Conservation (phyloP, 2,329 filamentous ascomycete species). For the Ophiostoma australiae region DNA sequence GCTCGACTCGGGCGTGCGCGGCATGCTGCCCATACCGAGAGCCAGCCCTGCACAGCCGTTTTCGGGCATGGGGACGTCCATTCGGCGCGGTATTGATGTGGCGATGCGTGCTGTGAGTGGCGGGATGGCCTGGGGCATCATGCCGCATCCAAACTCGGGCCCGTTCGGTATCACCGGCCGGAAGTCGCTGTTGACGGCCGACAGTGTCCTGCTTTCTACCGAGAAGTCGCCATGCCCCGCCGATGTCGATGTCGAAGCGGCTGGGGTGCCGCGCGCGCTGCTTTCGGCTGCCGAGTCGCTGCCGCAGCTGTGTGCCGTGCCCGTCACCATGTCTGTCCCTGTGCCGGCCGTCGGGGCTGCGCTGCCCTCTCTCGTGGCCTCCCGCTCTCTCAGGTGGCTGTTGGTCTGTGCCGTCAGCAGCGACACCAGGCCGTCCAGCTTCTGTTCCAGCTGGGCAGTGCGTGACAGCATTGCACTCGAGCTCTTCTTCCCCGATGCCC, state of each 20-base stretch:
- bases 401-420: constrained; percentile 36
- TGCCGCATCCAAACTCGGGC: constrained; percentile 18
- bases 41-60: background rate
- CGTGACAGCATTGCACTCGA: constrained; percentile 32
- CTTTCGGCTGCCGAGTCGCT: background rate
- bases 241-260: background rate
- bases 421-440: constrained; percentile 46
- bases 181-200: constrained; percentile 1
- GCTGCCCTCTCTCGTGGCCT: background rate
- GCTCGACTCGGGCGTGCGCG: constrained; percentile 24
- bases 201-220: background rate
- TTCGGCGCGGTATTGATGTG: background rate
- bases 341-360: background rate
- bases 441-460: constrained; percentile 46
- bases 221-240: background rate
- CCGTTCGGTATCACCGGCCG: background rate
- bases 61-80: background rate
- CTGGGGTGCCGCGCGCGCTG: background rate
- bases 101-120: constrained; percentile 1
- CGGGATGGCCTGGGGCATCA: background rate
- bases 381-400: constrained; percentile 18
- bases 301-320: background rate
- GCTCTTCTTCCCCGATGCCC: constrained; percentile 33
- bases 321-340: background rate
- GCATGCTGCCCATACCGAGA: constrained; percentile 13